Evolutionary conservation across 495 filamentous ascomycete species (phyloP), one percentile per base, ranked within the genome.

Genomic region (Podospora pseudopauciseta): DNA sequence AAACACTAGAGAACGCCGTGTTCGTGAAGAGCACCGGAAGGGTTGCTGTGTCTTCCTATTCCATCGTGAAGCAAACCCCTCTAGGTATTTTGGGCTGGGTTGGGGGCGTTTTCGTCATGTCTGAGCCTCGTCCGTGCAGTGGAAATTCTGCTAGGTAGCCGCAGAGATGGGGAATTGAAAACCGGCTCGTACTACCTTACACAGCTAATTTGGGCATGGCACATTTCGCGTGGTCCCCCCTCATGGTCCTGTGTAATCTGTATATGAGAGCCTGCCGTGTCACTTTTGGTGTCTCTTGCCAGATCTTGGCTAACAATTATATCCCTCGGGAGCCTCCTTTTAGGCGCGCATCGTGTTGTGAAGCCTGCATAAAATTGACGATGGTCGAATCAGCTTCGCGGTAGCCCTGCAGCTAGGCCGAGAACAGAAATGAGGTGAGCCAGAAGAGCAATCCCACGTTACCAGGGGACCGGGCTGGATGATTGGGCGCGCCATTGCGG

Each of bases 351-450:
- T 49, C 15, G 39, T 16, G 39, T 49, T 49, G 39, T 49, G 39
- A 49, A 49, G 39, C 6, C 9, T 13, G 15, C 39, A 49, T 16
- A 49, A 49, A 49, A 16, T 49, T 49, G 39, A 49, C 39, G 39
- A 49, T 0, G 2, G 39, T 18, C 39, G 39, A 49, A 49, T 49
- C 39, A 13, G 39, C 39, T 11, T 49, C 39, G 2, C 7, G 39
- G 6, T 11, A 49, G 39, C 39, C 39, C 39, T 49, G 39, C 13
- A 63, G 67, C 72, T 71, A 71, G 13, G 27, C 69, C 70, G n/a
- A 70, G 63, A 34, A 19, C 7, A 65, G 72, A 69, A 74, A 13
- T 57, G 65, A 67, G 72, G 72, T 65, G 70, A 64, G 64, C 5
- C 20, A 65, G 63, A 18, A 5, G 15, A 67, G 69, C 26, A 67